Conservation (phyloP, 2,329 filamentous ascomycete genomes). For the Sporothrix curviconia region DNA sequence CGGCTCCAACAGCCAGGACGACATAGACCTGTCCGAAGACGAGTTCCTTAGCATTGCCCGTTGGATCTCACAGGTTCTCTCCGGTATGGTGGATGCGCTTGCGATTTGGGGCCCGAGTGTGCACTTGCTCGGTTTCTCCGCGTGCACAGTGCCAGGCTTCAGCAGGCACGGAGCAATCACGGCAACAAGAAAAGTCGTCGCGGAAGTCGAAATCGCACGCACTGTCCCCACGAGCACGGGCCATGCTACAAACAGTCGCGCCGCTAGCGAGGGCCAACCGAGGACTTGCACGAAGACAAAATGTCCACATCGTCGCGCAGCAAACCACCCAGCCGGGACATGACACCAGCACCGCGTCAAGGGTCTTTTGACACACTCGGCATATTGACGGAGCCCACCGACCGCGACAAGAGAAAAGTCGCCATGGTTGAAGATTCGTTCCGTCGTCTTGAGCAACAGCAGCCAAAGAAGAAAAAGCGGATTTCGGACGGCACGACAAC, state of each 20-base stretch:
- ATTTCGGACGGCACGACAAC: constrained; percentile 45
- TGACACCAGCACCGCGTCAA: constrained; percentile 51
- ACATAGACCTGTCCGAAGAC: constrained; percentile 49
- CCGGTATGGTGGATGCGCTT: constrained; percentile 78
- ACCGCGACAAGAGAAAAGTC: constrained; percentile 61
- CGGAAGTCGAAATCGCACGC: constrained; percentile 49
- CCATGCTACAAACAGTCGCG: constrained; percentile 56
- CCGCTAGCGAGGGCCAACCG: constrained; percentile 55
- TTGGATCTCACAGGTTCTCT: constrained; percentile 64
- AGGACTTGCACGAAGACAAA: constrained; percentile 49
- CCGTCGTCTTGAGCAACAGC: constrained; percentile 54
- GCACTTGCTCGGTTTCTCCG: constrained; percentile 58
- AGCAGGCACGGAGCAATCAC: constrained; percentile 20
- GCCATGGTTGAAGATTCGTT: constrained; percentile 60
- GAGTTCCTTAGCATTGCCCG: constrained; percentile 55
- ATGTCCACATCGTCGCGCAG: constrained; percentile 49
- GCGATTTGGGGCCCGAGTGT: constrained; percentile 56
- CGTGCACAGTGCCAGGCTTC: constrained; percentile 45
- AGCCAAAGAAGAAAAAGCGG: constrained; percentile 56
- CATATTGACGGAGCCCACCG: constrained; percentile 57
- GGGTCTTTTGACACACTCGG: constrained; percentile 54
- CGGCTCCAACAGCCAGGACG: constrained; percentile 39
- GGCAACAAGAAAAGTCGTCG: constrained; percentile 36
- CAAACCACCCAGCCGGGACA: constrained; percentile 61
- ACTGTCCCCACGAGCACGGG: constrained; percentile 58